These are phyloP conservation scores for Ascochyta viciae-villosae DNA, from an alignment of 2,329 filamentous ascomycete species.

Conservation along the genomic window DNA sequence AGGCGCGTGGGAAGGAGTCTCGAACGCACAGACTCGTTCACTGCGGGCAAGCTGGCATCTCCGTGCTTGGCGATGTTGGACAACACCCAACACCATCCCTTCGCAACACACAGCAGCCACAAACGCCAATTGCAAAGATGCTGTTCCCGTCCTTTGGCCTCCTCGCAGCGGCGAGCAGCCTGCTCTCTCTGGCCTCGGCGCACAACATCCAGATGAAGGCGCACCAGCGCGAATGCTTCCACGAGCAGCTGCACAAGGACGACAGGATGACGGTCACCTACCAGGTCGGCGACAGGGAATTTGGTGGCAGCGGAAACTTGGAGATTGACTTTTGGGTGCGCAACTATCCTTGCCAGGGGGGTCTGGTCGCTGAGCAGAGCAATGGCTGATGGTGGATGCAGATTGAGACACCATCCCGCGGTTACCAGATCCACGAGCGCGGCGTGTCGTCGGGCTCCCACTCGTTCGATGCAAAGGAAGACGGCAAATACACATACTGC, in stretches of 20 bases:
- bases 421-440: constrained; percentile 81
- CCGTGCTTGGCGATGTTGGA: constrained; percentile 20
- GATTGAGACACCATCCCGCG: constrained; percentile 80
- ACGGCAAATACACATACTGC: constrained; percentile 95
- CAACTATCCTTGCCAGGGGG: neutral
- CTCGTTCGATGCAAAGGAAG: constrained; percentile 82
- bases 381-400: constrained; percentile 40
- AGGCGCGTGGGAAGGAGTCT: neutral
- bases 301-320: constrained; percentile 90
- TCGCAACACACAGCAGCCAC: constrained; percentile 21
- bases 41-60: constrained; percentile 45
- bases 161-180: constrained; percentile 57
- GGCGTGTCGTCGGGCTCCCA: constrained; percentile 89
- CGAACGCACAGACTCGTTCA: constrained; percentile 1
- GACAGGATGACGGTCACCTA: constrained; percentile 99
- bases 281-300: constrained; percentile 96
- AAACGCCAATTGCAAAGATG: constrained; percentile 35
- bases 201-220: constrained; percentile 97
- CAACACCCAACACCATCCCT: constrained; percentile 9
- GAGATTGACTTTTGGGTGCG: constrained; percentile 97
- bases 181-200: constrained; percentile 71
- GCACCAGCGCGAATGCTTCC: constrained; percentile 96
- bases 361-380: too few species aligned
- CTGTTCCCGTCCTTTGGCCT: constrained; percentile 47
- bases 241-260: constrained; percentile 88